Percentiles rank a stretch among this genome's conserved stretches.
These are phyloP conservation scores for Hericium alpestre DNA, from an alignment of 768 basidiomycete species.

Conservation along the genomic window DNA sequence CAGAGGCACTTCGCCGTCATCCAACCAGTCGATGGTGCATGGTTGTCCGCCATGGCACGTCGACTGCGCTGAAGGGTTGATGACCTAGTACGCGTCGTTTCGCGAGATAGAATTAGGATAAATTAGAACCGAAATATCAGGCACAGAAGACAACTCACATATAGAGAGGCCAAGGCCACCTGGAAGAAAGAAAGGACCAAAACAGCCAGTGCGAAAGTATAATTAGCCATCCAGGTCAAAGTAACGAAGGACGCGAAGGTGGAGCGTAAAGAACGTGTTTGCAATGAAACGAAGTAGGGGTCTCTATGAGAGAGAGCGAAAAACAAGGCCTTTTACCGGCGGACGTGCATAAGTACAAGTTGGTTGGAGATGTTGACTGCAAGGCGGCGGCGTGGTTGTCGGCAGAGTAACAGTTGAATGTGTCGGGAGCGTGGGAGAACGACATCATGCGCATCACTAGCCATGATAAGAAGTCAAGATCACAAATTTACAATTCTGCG, in stretches of 20 bases:
- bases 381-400: too few species aligned
- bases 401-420: too few species aligned
- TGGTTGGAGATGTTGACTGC: too few species aligned
- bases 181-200: not conserved
- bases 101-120: not conserved
- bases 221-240: not conserved
- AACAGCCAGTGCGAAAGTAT: not conserved
- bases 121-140: not conserved
- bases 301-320: too few species aligned
- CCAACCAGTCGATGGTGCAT: slow-evolving; percentile 51
- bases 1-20: slow-evolving; percentile 47
- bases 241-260: not conserved
- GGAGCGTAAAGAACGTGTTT: not conserved
- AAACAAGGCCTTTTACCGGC: too few species aligned
- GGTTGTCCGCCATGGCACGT: slow-evolving; percentile 41
- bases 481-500: too few species aligned
- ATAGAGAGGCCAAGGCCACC: slow-evolving; percentile 4
- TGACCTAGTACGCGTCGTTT: not conserved
- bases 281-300: too few species aligned
- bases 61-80: not conserved
- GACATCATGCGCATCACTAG: too few species aligned
- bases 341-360: too few species aligned
- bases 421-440: too few species aligned
- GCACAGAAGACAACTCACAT: not conserved
- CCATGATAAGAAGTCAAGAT: too few species aligned